Evolutionary conservation across 2,329 filamentous ascomycete genomes (phyloP).

Genomic region (Colletotrichum euphorbiae): DNA sequence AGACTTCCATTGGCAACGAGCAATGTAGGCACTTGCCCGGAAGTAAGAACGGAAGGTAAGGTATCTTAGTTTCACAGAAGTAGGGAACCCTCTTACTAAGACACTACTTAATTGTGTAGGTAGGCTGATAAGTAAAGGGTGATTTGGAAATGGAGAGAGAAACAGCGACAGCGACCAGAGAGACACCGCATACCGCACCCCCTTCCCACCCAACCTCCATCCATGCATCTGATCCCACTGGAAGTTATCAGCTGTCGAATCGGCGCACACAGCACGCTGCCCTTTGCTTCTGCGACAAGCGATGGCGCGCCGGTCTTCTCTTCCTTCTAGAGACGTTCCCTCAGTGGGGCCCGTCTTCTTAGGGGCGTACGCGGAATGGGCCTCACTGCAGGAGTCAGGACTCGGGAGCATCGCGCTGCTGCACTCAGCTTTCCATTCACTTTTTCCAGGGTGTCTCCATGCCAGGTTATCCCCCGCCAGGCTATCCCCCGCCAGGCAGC

Average conservation of each 20-base stretch:
- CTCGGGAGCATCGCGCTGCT: conserved; percentile 9
- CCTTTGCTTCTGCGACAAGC: background rate
- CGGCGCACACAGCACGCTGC: background rate
- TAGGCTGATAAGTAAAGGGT: no score
- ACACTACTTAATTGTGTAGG: no score
- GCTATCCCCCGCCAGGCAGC: background rate
- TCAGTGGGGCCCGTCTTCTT: conserved; percentile 16
- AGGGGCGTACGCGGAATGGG: background rate
- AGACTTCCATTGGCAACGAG: conserved; percentile 17
- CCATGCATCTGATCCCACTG: no score
- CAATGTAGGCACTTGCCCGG: background rate
- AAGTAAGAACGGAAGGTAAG: no score
- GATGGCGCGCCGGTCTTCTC: background rate
- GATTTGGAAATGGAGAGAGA: no score
- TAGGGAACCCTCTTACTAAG: no score
- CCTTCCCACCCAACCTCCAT: no score
- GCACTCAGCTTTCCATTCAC: conserved; percentile 10
- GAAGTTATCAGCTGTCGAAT: background rate
- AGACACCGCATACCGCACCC: no score
- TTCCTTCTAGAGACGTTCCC: conserved; percentile 27
- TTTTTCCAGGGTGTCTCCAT: background rate
- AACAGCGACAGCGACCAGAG: no score
- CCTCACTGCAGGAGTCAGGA: no score
- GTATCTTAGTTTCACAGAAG: no score
- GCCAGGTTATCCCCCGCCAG: conserved; percentile 1